A percentile compares a stretch with the other conserved stretches of the same genome.
These are phyloP conservation scores for Aspergillus ustus DNA, from an alignment of 2,329 filamentous ascomycete genomes.

Conservation along the genomic window DNA sequence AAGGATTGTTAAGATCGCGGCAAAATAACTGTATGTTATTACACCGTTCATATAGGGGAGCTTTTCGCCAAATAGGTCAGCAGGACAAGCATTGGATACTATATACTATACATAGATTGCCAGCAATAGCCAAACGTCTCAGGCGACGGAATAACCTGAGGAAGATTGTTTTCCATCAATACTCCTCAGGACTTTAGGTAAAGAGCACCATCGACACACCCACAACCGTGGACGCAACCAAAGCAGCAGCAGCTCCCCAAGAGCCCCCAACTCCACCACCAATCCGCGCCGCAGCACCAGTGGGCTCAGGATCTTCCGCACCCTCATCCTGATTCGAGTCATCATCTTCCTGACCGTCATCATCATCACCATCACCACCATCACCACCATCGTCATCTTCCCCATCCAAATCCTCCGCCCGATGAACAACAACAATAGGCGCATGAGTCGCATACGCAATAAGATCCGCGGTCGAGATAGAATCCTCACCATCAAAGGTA, in stretches of 20 bases:
- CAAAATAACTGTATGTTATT: too few relatives aligned
- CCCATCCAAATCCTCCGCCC: not conserved
- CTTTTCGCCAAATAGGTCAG: too few relatives aligned
- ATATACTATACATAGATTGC: too few relatives aligned
- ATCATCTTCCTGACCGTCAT: not conserved
- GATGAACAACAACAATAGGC: not conserved
- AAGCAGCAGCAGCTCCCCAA: not conserved
- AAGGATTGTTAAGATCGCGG: too few relatives aligned
- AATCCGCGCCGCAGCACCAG: not conserved
- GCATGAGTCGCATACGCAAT: not conserved
- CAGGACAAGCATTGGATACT: too few relatives aligned
- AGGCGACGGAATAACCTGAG: too few relatives aligned
- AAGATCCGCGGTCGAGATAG: not conserved
- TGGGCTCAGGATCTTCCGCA: not conserved
- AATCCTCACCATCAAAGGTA: too few relatives aligned
- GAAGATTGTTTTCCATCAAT: too few relatives aligned
- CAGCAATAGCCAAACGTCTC: too few relatives aligned
- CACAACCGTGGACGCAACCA: not conserved
- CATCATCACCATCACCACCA: too few relatives aligned
- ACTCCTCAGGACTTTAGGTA: not conserved
- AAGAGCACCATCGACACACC: not conserved
- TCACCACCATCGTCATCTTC: not conserved
- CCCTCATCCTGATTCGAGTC: not conserved
- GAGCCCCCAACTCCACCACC: not conserved
- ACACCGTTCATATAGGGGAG: too few relatives aligned